Base-by-base conservation (phyloP, 2,329 filamentous ascomycete species). In the Plectosphaerella sp. region DNA sequence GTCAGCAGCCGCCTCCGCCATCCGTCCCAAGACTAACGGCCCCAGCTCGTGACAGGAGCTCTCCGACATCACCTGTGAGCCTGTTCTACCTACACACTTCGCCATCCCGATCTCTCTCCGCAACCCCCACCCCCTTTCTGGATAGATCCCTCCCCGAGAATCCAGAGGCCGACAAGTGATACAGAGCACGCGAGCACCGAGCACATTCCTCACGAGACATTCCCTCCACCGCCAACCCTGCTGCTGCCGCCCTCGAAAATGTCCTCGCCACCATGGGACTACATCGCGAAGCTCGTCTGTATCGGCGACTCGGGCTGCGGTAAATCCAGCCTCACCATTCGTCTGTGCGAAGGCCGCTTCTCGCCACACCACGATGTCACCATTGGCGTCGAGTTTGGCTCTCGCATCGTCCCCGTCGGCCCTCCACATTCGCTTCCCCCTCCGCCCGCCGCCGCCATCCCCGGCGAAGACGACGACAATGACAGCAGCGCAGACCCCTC, bases 271-370 rank as follows among this genome's bases (percentile, higher is more conserved):
- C 87, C 91, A 71, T 97, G 93, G 93, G 91, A 97, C 76, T 97
- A 95, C 77, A 99, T 97, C 68, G 92, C 93, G 71, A 99, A 99
- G 74, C 89, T 99, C 63, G 93, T 97, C 67, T 96, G 91, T 75
- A 91, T 99, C 65, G 94, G 94, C 70, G 94, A 97, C 76, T 94
- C 89, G 45, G 94, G 92, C 67, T 96, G 91, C 67, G 94, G 94
- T 65, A 99, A 99, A 78, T 96, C 91, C 57, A 84, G 90, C 72
- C 83, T 97, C 61, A 96, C 92, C 52, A 92, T 97, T 68, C 90
- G 93, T 58, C 89, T 97, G 58, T 97, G 93, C 76, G 93, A 97
- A 79, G 92, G 92, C 63, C 90, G 93, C 69, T 97, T 97, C 78
- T 91, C 89, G 51, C 83, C 89, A 51, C 89, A 94, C 68, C 93